Conservation (phyloP, 352 stramenopile genomes). For the Phytophthora foliorum region DNA sequence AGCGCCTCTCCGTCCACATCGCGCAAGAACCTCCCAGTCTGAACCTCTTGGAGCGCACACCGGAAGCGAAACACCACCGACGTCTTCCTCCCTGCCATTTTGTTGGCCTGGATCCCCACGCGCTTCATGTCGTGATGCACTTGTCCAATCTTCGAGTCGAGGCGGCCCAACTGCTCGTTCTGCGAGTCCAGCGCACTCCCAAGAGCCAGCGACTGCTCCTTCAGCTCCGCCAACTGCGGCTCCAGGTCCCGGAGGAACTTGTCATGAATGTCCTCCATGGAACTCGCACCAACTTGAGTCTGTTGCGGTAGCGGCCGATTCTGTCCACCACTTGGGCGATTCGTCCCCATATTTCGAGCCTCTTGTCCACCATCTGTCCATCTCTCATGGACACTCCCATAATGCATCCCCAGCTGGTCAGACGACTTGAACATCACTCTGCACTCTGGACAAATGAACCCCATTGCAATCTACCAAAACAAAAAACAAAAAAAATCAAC, state of each 20-base stretch:
- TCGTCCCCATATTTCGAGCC: background rate
- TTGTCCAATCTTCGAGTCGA: conserved; percentile 72
- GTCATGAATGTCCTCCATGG: conserved; percentile 44
- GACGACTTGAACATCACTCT: conserved; percentile 72
- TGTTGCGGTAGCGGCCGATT: conserved; percentile 8
- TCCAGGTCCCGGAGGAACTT: conserved; percentile 62
- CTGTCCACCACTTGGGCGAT: background rate
- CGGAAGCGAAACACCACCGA: conserved; percentile 65
- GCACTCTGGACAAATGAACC: conserved; percentile 88
- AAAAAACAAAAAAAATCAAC: conserved; percentile 1
- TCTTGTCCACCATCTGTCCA: background rate
- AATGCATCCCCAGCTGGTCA: conserved; percentile 68
- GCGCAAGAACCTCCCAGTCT: conserved; percentile 59
- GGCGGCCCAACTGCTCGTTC: conserved; percentile 66
- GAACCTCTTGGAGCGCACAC: conserved; percentile 76
- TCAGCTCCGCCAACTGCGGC: conserved; percentile 72
- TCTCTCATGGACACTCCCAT: conserved; percentile 55
- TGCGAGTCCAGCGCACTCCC: conserved; percentile 69
- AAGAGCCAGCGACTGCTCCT: conserved; percentile 70
- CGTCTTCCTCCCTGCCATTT: conserved; percentile 50
- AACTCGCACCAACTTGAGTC: conserved; percentile 7
- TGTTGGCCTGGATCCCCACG: conserved; percentile 72
- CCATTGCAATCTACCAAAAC: conserved; percentile 73
- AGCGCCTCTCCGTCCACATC: conserved; percentile 68
- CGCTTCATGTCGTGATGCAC: conserved; percentile 79